Evolutionary conservation across 371 early-diverging fungal species (phyloP), one percentile per base, ranked within the genome.

Genomic region (Ordospora colligata): DNA sequence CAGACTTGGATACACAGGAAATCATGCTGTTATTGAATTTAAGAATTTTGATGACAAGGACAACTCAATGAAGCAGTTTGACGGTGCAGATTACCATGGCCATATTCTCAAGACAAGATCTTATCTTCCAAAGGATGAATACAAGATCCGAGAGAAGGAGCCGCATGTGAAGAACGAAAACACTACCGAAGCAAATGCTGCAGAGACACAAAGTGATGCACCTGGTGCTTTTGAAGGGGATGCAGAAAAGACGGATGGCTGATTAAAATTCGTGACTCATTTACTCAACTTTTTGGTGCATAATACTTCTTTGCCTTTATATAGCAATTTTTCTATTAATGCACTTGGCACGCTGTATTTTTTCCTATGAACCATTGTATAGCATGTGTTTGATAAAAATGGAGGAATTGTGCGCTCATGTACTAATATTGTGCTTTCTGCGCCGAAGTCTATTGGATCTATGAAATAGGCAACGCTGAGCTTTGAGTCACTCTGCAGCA

Each of bases 11-110:
- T 27, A 47, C 14, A 68, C 37, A 11, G 70, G 79, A 62, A 66
- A 79, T 25, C 67, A 75, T 52, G 79, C 67, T 0, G 75, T 79
- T 53, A 43, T 79, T 40, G 79, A 79, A 49, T 75, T 79, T 42
- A 69, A 65, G 44, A 54, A 54, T 19, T 46, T 67, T 47, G 72
- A 75, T 45, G 69, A 69, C 12, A 69, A 69, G 42, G 79, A 79
- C 8, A 49, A 70, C 1, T 75, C 68, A 5, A 22, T 79, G 17
- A 23, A 43, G n/a, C 74, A 63, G 42, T 54, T 79, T 14, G 52
- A 79, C 14, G 69, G 69, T 25, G 45, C 37, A 25, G 69, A 69
- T 37, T 49, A 68, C 11, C 73, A 62, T 8, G 71, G 71, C 17
- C 58, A 58, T 37, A 19, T 58, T 37, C 58, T 58, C n/a, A 58